phyloP scores from a whole-genome alignment of 1,284 basidiomycete species.

The Leccinum fallax region DNA sequence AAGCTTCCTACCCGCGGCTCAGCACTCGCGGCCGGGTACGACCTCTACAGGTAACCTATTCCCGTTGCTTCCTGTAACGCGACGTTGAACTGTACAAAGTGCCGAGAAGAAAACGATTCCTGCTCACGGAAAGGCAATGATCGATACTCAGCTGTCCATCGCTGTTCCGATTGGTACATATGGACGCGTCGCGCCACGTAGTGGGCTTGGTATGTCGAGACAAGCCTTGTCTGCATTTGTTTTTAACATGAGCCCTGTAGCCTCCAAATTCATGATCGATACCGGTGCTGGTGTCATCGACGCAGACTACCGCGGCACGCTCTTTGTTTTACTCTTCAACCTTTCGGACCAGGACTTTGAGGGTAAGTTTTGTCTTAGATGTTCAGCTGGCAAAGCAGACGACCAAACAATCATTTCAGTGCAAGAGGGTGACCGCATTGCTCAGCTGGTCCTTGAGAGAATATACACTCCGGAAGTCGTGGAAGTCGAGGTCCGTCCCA shows the following conservation, averaged over 20 bases:
- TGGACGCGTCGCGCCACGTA: constrained; percentile 93
- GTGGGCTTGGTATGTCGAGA: constrained; percentile 77
- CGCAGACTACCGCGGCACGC: constrained; percentile 90
- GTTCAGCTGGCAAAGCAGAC: not conserved
- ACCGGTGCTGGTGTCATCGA: constrained; percentile 97
- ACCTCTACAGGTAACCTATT: constrained; percentile 76
- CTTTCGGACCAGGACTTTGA: constrained; percentile 86
- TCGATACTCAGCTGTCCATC: constrained; percentile 90
- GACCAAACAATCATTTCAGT: constrained; percentile 51
- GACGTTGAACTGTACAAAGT: constrained; percentile 41
- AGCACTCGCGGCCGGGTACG: constrained; percentile 87
- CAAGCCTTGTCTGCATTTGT: not conserved
- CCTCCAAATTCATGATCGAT: constrained; percentile 96
- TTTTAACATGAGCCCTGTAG: constrained; percentile 43
- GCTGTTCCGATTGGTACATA: constrained; percentile 94
- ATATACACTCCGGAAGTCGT: constrained; percentile 85
- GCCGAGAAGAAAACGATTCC: constrained; percentile 81
- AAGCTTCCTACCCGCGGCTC: constrained; percentile 89
- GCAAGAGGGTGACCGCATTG: constrained; percentile 88
- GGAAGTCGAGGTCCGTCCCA: constrained; percentile 76
- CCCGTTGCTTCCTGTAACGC: not conserved
- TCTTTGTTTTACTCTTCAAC: constrained; percentile 97
- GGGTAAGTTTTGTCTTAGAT: constrained; percentile 49
- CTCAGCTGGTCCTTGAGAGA: constrained; percentile 92
- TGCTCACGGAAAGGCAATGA: constrained; percentile 84